Percentiles rank a stretch among this genome's conserved stretches.
Conservation (phyloP, 2,329 filamentous ascomycete genomes). For the Alternaria gaisen region DNA sequence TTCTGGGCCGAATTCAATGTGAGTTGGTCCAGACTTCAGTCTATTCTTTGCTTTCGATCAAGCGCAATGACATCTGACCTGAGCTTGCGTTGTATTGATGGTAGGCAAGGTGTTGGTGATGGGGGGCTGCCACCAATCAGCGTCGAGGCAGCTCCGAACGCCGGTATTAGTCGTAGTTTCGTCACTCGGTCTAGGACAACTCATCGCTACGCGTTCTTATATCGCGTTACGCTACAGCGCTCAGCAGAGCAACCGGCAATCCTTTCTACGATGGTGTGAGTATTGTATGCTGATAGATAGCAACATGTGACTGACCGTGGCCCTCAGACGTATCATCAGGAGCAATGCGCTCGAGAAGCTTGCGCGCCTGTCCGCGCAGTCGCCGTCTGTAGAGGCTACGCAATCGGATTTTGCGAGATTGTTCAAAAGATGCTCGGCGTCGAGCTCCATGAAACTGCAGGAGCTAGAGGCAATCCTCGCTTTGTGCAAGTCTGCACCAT, state of each 20-base stretch:
- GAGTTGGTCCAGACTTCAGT: background rate
- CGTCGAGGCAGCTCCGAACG: constrained; percentile 18
- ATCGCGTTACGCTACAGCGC: constrained; percentile 15
- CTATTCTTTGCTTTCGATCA: background rate
- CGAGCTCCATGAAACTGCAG: constrained; percentile 69
- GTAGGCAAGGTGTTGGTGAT: background rate
- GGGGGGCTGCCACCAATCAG: constrained; percentile 18
- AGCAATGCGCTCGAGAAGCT: constrained; percentile 62
- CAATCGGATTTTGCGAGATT: constrained; percentile 53
- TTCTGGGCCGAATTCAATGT: background rate
- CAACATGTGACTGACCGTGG: background rate
- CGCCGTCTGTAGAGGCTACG: constrained; percentile 34
- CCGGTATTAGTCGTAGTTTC: constrained; percentile 18
- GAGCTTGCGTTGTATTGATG: background rate
- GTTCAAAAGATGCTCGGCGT: constrained; percentile 51
- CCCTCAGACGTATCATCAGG: constrained; percentile 49
- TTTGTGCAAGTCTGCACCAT: constrained; percentile 86
- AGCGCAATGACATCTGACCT: background rate
- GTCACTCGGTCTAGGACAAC: constrained; percentile 20
- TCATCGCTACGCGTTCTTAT: constrained; percentile 8
- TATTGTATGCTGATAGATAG: background rate
- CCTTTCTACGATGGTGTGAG: constrained; percentile 10
- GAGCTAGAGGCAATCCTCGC: constrained; percentile 93
- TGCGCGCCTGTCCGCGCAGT: constrained; percentile 57
- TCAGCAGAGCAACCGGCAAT: background rate